Base-by-base conservation (phyloP, 495 filamentous ascomycete genomes). In the Pyrenula aspistea region DNA sequence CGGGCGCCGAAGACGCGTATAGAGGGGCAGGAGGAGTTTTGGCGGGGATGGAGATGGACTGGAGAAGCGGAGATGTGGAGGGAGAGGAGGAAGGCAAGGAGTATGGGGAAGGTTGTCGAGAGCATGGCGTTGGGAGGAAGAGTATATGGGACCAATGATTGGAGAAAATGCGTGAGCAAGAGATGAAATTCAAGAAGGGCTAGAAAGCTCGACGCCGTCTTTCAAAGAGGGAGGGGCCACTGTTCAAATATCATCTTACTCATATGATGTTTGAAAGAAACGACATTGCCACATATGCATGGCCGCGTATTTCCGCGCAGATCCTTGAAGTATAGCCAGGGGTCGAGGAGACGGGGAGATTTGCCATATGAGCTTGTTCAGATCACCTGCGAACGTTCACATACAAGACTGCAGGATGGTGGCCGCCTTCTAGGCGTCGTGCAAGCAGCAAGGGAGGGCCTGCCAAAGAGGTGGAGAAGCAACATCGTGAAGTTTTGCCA, bases 1-100 rank as follows among this genome's bases (percentile, higher is more conserved):
- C 83, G 80, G 0, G 83, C 84, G 8, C 82, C 82, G 54, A 85
- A 82, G 51, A 83, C 71, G 62, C 84, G 82, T 24, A 84, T 67
- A 24, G 66, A 60, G 4, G 77, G 77, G 59, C 78, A 82, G 58
- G 31, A 42, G 31, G 31, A 42, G n/a, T n/a, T n/a, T 42, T 42
- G 31, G 31, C 31, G 31, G 31, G 31, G 31, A 8, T 42, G 31
- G 31, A 42, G 31, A 8, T 42, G 31, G 31, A 42, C 8, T 4
- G 31, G 31, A 15, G 31, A 42, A 15, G 31, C 31, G 31, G 31
- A 42, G 31, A 42, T 4, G 31, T 8, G 15, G 31, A 15, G 31
- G 15, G 15, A 8, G 31, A 42, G 31, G 31, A 42, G 31, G 15
- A 42, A 42, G 31, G 31, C n/a, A n/a, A n/a, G n/a, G n/a, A n/a